Base-by-base conservation (phyloP, 2,329 filamentous ascomycete species). In the Fusarium sp. region DNA sequence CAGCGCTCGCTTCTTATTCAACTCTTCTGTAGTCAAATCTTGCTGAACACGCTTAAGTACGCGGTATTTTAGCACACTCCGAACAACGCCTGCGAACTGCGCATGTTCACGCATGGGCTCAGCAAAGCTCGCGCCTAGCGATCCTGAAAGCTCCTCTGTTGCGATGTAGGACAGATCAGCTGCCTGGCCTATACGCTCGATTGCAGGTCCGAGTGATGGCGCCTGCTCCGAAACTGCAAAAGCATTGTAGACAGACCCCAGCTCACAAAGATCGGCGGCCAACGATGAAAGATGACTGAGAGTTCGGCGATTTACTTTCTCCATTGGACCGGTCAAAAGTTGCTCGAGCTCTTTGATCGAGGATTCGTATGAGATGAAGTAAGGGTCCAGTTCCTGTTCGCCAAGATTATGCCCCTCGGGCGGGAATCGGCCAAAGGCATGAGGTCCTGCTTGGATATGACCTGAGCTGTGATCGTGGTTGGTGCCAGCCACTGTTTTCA, bases 21-120 rank as follows among this genome's bases (percentile, higher is more conserved):
- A 84, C 73, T 99, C 94, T 61, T 99, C 96, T 44, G 91, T 90
- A 2, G 96, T 98, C 90, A 98, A 95, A 76, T 99, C 96, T 78
- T 98, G 94, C 76, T 99, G 96, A 53, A 99, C 93, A 46, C 96
- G 88, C 82, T 99, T 99, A 65, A 97, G 82, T 4, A 98, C 91
- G 17, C 96, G 86, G 77, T 97, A 99, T 68, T 92, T 88, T 55
- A 99, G 82, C 33, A 99, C 95, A 69, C 85, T 92, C 41, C 94
- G 89, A 5, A 99, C 96, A 1, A 99, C 93, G 13, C 96, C 93
- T 1, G 96, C 96, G 77, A 99, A 99, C 75, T 99, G 96, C 14
- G 96, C 94, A 74, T 94, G 97, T 80, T 99, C 96, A 56, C 96
- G 88, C 93, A 99, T 97, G 1, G 96, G 96, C 76, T 99, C 96